Evolutionary conservation across 768 basidiomycete species (phyloP), one percentile per base, ranked within the genome.

Genomic region (Mycena rebaudengoi): DNA sequence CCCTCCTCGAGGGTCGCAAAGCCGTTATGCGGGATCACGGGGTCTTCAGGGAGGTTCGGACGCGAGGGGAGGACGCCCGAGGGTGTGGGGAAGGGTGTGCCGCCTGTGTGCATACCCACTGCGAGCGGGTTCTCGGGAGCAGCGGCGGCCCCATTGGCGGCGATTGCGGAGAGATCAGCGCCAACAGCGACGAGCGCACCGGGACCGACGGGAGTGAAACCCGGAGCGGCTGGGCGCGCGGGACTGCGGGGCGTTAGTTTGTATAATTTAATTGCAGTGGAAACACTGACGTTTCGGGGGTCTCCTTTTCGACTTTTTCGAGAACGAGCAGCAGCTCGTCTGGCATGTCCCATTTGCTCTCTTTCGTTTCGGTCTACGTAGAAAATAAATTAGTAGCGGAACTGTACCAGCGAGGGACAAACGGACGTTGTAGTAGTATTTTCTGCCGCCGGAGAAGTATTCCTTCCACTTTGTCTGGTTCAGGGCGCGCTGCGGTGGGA

Each of bases 271-370:
- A 58, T 16, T 46, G 21, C 21, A 29, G 13, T 20, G 41, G 41
- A 11, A 6, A 56, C 3, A 62, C 73, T 55, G 46, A 74, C 73
- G 65, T 53, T 11, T 70, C 68, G 25, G 69, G 60, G 5, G 45
- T 46, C 62, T 94, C 91, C 74, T 92, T 91, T 76, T 95, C 92
- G 0, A 96, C 91, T 69, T 90, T 92, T 73, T 94, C 91, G 35
- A 95, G 82, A 23, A 96, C 78, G n/a, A 93, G 83, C 23, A 91
- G 78, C 26, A 99, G 86, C 71, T 99, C 96, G 55, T 95, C 90
- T 11, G 98, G 98, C 88, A 97, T 91, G 62, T 97, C 95, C 98
- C 98, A 99, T 81, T 96, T 95, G 3, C 96, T 97, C 77, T 97
- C 94, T 69, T 95, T 97, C 29, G 89, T 86, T 40, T 92, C 89